A percentile compares a stretch with the other conserved stretches of the same genome.
Conservation (phyloP, 352 stramenopile genomes). For the Pythium rishiriense region DNA sequence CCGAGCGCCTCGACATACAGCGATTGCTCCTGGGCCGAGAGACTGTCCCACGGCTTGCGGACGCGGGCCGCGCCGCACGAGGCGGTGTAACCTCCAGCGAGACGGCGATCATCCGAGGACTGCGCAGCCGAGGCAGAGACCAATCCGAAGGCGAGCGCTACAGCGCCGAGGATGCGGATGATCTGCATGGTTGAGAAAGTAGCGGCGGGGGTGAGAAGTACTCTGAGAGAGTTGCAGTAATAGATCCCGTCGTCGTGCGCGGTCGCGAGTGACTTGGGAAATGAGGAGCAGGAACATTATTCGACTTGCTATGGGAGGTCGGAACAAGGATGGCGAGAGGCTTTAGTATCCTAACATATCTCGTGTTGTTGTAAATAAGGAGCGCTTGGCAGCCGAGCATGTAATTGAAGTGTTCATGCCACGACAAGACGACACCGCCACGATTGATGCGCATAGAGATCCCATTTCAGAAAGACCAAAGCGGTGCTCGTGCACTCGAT, state of each 20-base stretch:
- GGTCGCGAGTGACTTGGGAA: conserved; percentile 7
- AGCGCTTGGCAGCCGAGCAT: not conserved
- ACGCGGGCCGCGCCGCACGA: conserved; percentile 43
- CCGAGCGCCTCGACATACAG: conserved; percentile 58
- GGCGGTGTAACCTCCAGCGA: conserved; percentile 53
- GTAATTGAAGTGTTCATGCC: not conserved
- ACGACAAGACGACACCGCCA: not conserved
- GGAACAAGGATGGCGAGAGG: not conserved
- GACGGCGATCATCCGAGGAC: conserved; percentile 3
- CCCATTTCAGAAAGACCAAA: too few relatives aligned
- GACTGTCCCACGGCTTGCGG: conserved; percentile 50
- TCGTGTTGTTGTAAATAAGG: not conserved
- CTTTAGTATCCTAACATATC: too few relatives aligned
- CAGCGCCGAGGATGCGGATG: conserved; percentile 13
- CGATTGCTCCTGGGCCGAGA: conserved; percentile 44
- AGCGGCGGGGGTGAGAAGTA: not conserved
- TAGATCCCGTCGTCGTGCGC: conserved; percentile 4
- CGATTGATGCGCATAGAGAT: too few relatives aligned
- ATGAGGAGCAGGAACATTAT: conserved; percentile 1
- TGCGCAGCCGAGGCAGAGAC: not conserved
- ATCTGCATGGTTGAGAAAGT: conserved; percentile 12
- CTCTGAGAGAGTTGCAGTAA: not conserved
- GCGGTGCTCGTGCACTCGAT: too few relatives aligned
- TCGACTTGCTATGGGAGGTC: too few relatives aligned
- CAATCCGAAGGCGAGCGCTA: conserved; percentile 7